Conservation (phyloP, 1,139 yeast species). For the Saccharomycopsis hybrid region DNA sequence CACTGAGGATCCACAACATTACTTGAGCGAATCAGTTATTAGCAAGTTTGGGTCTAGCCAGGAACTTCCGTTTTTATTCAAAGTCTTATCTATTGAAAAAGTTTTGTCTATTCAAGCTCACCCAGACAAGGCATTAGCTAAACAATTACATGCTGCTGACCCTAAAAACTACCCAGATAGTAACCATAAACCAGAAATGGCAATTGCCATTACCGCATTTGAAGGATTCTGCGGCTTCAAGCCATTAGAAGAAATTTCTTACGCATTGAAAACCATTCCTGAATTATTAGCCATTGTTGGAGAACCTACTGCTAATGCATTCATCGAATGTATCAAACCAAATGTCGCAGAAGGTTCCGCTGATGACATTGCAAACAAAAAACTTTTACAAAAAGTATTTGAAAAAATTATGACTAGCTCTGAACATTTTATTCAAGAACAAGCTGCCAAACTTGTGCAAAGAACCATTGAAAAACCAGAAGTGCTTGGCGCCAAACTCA, state of each 20-base stretch:
- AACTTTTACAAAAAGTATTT: slow-evolving; percentile 66
- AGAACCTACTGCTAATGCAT: slow-evolving; percentile 45
- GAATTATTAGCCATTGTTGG: slow-evolving; percentile 71
- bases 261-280: slow-evolving; percentile 61
- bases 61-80: slow-evolving; percentile 89
- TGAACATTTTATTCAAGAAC: slow-evolving; percentile 43
- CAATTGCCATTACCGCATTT: slow-evolving; percentile 88
- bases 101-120: slow-evolving; percentile 96
- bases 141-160: slow-evolving; percentile 66
- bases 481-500: slow-evolving; percentile 42
- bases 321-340: slow-evolving; percentile 42
- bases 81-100: slow-evolving; percentile 85
- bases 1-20: slow-evolving; percentile 46
- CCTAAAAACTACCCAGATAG: slow-evolving; percentile 96
- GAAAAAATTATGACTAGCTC: slow-evolving; percentile 75
- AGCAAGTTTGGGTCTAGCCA: slow-evolving; percentile 63
- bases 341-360: not conserved
- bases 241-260: slow-evolving; percentile 72
- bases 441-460: slow-evolving; percentile 57
- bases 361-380: slow-evolving; percentile 49
- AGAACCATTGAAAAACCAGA: slow-evolving; percentile 51
- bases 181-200: slow-evolving; percentile 99
- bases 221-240: slow-evolving; percentile 98
- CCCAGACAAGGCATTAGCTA: slow-evolving; percentile 84
- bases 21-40: slow-evolving; percentile 53